Evolutionary conservation across 1,139 yeast genomes (phyloP).

Genomic region (Zygotorulaspora mrakii): DNA sequence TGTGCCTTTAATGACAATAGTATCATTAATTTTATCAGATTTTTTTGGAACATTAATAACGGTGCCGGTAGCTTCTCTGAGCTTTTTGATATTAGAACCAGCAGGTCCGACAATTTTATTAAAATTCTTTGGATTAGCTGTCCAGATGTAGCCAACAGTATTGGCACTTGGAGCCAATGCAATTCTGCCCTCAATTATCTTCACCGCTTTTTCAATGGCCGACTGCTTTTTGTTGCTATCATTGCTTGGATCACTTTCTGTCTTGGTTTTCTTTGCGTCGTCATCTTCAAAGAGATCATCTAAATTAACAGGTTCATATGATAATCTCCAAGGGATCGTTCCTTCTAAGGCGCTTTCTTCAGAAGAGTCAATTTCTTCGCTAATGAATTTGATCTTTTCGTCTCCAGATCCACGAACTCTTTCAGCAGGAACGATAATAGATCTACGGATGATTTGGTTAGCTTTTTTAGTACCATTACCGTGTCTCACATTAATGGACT

Average conservation of each 20-base stretch:
- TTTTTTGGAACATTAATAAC: constrained; percentile 63
- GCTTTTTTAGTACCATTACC: constrained; percentile 52
- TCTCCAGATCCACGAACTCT: constrained; percentile 48
- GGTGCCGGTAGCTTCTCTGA: constrained; percentile 58
- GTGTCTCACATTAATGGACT: constrained; percentile 59
- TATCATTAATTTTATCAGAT: constrained; percentile 47
- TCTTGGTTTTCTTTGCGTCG: constrained; percentile 41
- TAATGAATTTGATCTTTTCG: constrained; percentile 46
- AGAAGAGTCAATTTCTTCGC: constrained; percentile 35
- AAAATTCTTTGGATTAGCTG: constrained; percentile 44
- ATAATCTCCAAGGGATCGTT: constrained; percentile 62
- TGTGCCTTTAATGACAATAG: constrained; percentile 45
- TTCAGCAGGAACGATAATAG: constrained; percentile 46
- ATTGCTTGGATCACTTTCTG: constrained; percentile 21
- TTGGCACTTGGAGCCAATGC: constrained; percentile 38
- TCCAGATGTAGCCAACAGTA: constrained; percentile 48
- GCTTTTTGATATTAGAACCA: constrained; percentile 62
- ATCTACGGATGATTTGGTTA: constrained; percentile 44
- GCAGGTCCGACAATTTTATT: constrained; percentile 72
- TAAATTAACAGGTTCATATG: constrained; percentile 37
- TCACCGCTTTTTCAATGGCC: constrained; percentile 28
- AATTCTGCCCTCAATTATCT: constrained; percentile 37
- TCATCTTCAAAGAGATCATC: constrained; percentile 40
- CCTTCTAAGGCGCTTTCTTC: constrained; percentile 38
- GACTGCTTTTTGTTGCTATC: constrained; percentile 37